Base-by-base conservation (phyloP, 176 grass and related monocot genomes). In the Puccinellia tenuiflora region DNA sequence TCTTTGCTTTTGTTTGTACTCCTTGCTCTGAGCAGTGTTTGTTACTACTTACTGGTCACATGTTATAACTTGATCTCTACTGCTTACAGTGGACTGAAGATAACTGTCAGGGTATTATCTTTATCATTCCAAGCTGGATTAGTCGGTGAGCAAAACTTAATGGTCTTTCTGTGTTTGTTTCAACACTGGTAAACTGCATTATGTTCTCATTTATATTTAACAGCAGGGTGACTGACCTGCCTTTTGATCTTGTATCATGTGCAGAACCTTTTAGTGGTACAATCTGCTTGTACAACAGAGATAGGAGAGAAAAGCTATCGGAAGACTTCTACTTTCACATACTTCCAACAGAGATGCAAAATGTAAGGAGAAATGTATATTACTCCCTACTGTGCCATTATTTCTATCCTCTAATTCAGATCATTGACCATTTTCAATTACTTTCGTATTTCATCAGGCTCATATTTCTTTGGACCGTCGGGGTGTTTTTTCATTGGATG, bases 281-380 rank as follows among this genome's bases (percentile, higher is more conserved):
- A 68, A 99, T 99, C 81, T 99, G 93, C 89, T 92, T 99, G 89
- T 99, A 99, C 89, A 99, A 96, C 82, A 93, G 81, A 81, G 96
- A 99, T 79, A 96, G 85, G 85, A 96, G 93, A 82, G 96, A 99
- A 85, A 99, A 94, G 79, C 73, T 99, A 72, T 99, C 93, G 21
- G 96, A 99, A 68, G 93, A 99, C 80, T 99, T 92, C 81, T 92
- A 88, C 78, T 96, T 96, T 75, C 78, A 85, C 81, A 75, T 99
- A 89, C 89, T 92, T 68, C 96, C 93, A 71, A 81, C 90, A 56
- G 95, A 97, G 40, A 80, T 88, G 50, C 92, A 89, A 83, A 88
- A 94, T 92, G 96, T 99, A 99, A 96, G 94, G 85, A 67, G 54
- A 39, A 82, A n/a, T 53, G 22, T 13, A 65, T 30, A 29, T 73